Base-by-base conservation (phyloP, 176 grass and related monocot species). In the Carex pumila region DNA sequence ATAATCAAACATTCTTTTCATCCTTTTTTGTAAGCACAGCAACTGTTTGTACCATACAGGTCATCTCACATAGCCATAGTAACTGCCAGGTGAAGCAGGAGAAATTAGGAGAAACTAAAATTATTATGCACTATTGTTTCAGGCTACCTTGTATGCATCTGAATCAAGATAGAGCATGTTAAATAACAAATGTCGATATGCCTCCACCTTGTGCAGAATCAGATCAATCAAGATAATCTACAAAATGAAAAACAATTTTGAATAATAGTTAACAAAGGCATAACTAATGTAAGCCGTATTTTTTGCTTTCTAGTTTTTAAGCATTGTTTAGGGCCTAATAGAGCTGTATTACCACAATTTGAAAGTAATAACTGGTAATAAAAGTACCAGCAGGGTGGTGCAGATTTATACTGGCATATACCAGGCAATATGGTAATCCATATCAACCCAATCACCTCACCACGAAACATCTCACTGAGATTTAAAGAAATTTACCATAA, bases 161-260 rank as follows among this genome's bases (percentile, higher is more conserved):
- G 89, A 90, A 61, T 88, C 92, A 65, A 90, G 83, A 84, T 83
- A 83, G 77, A 98, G 82, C 74, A 93, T 87, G 86, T 98, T 98
- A 77, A 93, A 93, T 45, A 94, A 74, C 71, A 98, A 82, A 87
- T 98, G 95, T 0, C 91, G 92, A 79, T 98, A 94, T 0, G 95
- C 95, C 80, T 89, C 92, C 58, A 88, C 88, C 87, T 98, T 98
- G 89, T 98, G 95, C 29, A 94, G 86, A 80, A 94, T 87, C 43
- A 98, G 84, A 90, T 98, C 95, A 9, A 98, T 98, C 91, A 98
- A 87, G 82, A 98, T 93, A 89, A 98, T 94, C 95, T 98, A 71
- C 12, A 85, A 36, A 36, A n/a, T 65, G 12, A 34, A 17, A 86
- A 86, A 3, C 64, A 82, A 49, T 41, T 12, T 21, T 56, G 67